phyloP scores from a whole-genome alignment of 176 grass and related monocot species.

The Rhynchospora tenuis region DNA sequence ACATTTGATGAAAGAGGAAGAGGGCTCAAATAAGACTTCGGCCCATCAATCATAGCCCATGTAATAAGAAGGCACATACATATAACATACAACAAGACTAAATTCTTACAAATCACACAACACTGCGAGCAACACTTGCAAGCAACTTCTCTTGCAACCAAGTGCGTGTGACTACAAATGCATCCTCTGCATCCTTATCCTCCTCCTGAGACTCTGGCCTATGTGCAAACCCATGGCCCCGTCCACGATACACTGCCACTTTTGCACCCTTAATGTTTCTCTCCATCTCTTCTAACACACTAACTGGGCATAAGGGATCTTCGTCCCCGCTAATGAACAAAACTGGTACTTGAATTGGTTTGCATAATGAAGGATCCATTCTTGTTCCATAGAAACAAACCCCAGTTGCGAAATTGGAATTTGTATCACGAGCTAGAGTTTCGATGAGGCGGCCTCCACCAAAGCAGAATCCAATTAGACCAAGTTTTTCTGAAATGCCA shows the following conservation, averaged over 20 bases:
- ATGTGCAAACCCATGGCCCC: slow-evolving; percentile 72
- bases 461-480: slow-evolving; percentile 77
- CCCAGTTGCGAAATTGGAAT: slow-evolving; percentile 38
- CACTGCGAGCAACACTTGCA: not conserved
- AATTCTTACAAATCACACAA: not conserved
- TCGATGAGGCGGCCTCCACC: slow-evolving; percentile 60
- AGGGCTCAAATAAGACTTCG: not conserved
- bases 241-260: slow-evolving; percentile 50
- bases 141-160: slow-evolving; percentile 79
- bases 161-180: slow-evolving; percentile 42
- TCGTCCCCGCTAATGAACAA: slow-evolving; percentile 71
- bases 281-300: slow-evolving; percentile 56
- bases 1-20: not conserved
- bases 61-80: not conserved
- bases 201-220: slow-evolving; percentile 68
- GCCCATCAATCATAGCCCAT: not conserved
- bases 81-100: not conserved
- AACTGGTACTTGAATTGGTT: slow-evolving; percentile 38
- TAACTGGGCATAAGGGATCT: slow-evolving; percentile 54
- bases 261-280: slow-evolving; percentile 31
- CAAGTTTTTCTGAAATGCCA: slow-evolving; percentile 62
- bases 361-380: slow-evolving; percentile 53
- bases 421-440: slow-evolving; percentile 51
- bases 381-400: slow-evolving; percentile 77
- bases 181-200: slow-evolving; percentile 76